Evolutionary conservation across 441 rosid genomes (phyloP).

Genomic region (Bocquillonia castaneifolia): DNA sequence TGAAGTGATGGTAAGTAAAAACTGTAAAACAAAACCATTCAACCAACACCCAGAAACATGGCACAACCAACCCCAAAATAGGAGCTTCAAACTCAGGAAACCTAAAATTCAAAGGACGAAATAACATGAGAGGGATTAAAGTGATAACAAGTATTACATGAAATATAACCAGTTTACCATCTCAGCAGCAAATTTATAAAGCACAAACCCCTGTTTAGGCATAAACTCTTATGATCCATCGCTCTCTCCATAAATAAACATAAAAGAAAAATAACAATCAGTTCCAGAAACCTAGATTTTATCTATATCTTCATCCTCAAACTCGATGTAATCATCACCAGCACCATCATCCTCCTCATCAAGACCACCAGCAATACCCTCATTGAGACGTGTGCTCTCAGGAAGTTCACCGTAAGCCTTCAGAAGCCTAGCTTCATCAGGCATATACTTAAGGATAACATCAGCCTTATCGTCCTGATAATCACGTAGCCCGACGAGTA

Average conservation of each 20-base stretch:
- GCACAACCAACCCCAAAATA: background rate
- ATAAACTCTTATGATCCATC: slow-evolving; percentile 22
- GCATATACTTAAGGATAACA: slow-evolving; percentile 80
- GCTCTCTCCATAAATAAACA: slow-evolving; percentile 23
- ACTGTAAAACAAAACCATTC: background rate
- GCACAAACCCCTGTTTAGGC: slow-evolving; percentile 16
- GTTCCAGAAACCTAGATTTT: slow-evolving; percentile 43
- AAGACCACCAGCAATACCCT: slow-evolving; percentile 66
- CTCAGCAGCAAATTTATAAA: slow-evolving; percentile 18
- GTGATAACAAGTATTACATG: slow-evolving; percentile 18
- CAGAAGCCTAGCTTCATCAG: slow-evolving; percentile 75
- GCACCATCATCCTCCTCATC: slow-evolving; percentile 71
- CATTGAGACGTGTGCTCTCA: slow-evolving; percentile 64
- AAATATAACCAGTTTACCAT: slow-evolving; percentile 20
- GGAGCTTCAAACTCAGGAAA: background rate
- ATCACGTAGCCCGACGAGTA: slow-evolving; percentile 76
- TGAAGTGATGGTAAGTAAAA: no score
- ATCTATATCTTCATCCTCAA: slow-evolving; percentile 78
- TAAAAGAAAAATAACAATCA: slow-evolving; percentile 3
- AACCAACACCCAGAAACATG: background rate
- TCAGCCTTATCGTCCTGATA: slow-evolving; percentile 86
- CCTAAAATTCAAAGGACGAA: background rate
- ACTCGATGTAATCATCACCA: slow-evolving; percentile 64
- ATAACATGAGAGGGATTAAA: background rate
- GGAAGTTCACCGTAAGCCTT: slow-evolving; percentile 86